Evolutionary conservation across 169 alveolate species (phyloP), one percentile per base, ranked within the genome.

Genomic region (Miamiensis avidus): DNA sequence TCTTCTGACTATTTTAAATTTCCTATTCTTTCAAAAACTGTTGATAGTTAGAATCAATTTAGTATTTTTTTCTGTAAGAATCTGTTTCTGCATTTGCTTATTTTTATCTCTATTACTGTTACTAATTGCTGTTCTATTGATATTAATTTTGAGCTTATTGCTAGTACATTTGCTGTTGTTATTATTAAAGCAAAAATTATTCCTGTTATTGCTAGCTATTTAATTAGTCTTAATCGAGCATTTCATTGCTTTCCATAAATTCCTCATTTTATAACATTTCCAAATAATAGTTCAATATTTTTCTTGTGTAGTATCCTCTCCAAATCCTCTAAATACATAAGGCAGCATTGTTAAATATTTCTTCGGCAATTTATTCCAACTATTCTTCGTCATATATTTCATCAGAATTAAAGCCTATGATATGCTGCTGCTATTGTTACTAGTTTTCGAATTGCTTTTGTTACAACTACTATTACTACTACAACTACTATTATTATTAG

Each of bases 261-360:
- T 77, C 82, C 25, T 34, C 82, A 6, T 33, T 1, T 33, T 77
- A 16, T 0, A 32, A 26, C 72, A 33, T 6, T 30, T 30, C 20
- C 33, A 64, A 77, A 29, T 30, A 33, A 77, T 33, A 4, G 31
- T 33, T n/a, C 72, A 64, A 79, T 79, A 34, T 64, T 79, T 74
- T n/a, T 79, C 84, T 25, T 29, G 30, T 29, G 32, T 74, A 0
- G 30, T 34, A 29, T 49, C 73, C 84, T 79, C 84, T 34, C 84
- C 84, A 79, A 15, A 79, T 79, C 29, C 64, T 79, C 64, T 79
- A 29, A 29, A 79, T 79, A 1, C 64, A 79, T 29, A 72, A 29
- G n/a, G 84, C 84, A 29, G 84, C 74, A 79, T 79, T 79, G 31
- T 64, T 65, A n/a, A 79, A 79, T 0, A 79, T 79, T 79, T 79